These are phyloP conservation scores for Talaromyces pinophilus DNA, from an alignment of 2,329 filamentous ascomycete genomes.

Conservation along the genomic window DNA sequence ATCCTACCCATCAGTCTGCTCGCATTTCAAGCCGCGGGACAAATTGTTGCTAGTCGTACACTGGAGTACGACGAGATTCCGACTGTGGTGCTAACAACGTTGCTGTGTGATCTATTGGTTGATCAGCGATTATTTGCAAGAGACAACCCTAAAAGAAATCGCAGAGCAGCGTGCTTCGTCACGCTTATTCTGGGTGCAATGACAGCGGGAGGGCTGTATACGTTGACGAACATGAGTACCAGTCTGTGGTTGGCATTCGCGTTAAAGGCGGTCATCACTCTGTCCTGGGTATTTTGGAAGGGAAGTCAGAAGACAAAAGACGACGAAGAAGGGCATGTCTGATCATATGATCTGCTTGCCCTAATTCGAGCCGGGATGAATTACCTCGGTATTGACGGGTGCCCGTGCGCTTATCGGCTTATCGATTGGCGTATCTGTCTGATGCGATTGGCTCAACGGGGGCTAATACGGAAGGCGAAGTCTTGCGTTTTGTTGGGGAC, in stretches of 20 bases:
- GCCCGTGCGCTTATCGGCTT: slow-evolving; percentile 6
- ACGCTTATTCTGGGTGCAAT: slow-evolving; percentile 45
- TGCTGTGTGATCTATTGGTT: slow-evolving; percentile 43
- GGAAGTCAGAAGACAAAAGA: neutral
- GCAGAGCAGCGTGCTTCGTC: slow-evolving; percentile 40
- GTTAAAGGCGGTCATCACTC: slow-evolving; percentile 38
- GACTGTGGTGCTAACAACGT: slow-evolving; percentile 45
- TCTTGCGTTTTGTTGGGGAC: slow-evolving; percentile 14
- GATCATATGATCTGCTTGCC: neutral
- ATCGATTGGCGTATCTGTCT: neutral
- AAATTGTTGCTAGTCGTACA: slow-evolving; percentile 42
- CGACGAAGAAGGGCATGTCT: neutral
- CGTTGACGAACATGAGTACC: slow-evolving; percentile 37
- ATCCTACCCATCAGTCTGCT: slow-evolving; percentile 42
- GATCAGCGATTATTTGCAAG: slow-evolving; percentile 34
- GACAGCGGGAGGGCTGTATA: slow-evolving; percentile 44
- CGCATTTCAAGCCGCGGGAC: slow-evolving; percentile 45
- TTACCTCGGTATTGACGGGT: neutral
- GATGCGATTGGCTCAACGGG: neutral
- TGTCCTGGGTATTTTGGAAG: slow-evolving; percentile 43
- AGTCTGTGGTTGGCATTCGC: slow-evolving; percentile 45
- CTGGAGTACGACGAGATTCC: slow-evolving; percentile 44
- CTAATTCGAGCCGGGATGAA: neutral
- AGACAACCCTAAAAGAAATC: slow-evolving; percentile 36
- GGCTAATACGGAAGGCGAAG: neutral